Evolutionary conservation across 1,284 basidiomycete species (phyloP).

Genomic region (Volvariella volvacea): DNA sequence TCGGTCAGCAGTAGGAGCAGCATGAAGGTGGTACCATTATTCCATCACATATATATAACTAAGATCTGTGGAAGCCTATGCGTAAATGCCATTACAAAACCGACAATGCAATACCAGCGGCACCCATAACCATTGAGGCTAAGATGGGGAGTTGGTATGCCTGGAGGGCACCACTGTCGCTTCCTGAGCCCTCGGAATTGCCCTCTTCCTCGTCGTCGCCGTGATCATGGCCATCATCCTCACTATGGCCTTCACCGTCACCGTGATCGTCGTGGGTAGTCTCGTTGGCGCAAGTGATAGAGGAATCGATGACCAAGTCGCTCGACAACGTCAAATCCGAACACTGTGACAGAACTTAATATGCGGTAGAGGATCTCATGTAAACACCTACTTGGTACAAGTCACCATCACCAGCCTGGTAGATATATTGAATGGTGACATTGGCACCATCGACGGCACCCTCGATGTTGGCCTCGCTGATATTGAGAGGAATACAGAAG

Average conservation of each 20-base stretch:
- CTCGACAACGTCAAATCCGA: conserved; percentile 63
- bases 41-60: too few species aligned
- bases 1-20: too few species aligned
- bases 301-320: conserved; percentile 21
- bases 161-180: neutral
- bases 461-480: conserved; percentile 34
- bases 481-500: conserved; percentile 48
- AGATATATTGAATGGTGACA: conserved; percentile 39
- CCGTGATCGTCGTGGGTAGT: neutral
- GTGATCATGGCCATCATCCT: too few species aligned
- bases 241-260: too few species aligned
- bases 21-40: too few species aligned
- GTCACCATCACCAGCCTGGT: conserved; percentile 43
- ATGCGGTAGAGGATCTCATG: neutral
- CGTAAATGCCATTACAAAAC: neutral
- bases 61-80: too few species aligned
- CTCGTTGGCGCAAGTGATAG: neutral
- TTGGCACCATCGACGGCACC: conserved; percentile 41
- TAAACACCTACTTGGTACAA: conserved; percentile 40
- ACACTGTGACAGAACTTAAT: conserved; percentile 36
- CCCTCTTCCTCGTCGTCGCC: too few species aligned
- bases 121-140: neutral
- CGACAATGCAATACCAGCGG: neutral
- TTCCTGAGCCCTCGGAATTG: neutral
- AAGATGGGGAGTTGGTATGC: neutral